Percentiles rank a stretch among this genome's conserved stretches.
These are phyloP conservation scores for Populus ilicifolia DNA, from an alignment of 345 rosid species.

Conservation along the genomic window DNA sequence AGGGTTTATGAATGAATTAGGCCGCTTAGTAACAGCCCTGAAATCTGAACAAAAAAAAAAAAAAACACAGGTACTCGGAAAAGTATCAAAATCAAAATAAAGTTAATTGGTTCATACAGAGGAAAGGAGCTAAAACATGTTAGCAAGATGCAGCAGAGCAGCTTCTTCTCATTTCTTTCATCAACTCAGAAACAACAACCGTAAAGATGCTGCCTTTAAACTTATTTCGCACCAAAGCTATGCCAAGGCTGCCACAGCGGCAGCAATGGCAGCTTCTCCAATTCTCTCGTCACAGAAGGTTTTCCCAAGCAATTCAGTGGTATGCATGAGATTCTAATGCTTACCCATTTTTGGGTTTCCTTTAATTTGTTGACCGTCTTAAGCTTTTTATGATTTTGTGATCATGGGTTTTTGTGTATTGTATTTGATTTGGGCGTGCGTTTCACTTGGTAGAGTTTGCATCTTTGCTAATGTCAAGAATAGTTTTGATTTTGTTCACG, in stretches of 20 bases:
- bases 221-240: slow-evolving; percentile 34
- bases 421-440: background rate
- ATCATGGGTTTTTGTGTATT: background rate
- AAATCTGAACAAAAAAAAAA: too few species aligned
- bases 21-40: too few species aligned
- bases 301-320: slow-evolving; percentile 37
- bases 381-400: too few species aligned
- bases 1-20: too few species aligned
- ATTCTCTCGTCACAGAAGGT: slow-evolving; percentile 21
- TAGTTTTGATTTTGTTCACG: background rate
- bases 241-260: slow-evolving; percentile 37
- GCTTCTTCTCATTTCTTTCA: slow-evolving; percentile 33
- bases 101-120: too few species aligned
- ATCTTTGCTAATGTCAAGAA: background rate
- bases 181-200: slow-evolving; percentile 6
- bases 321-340: slow-evolving; percentile 13
- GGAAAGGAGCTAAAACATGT: slow-evolving; percentile 30
- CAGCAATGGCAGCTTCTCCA: slow-evolving; percentile 35
- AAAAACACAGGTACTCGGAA: too few species aligned
- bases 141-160: slow-evolving; percentile 54
- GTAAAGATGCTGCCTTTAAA: slow-evolving; percentile 14
- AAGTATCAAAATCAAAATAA: too few species aligned
- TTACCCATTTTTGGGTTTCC: background rate
- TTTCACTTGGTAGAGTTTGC: background rate
- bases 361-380: background rate